These are phyloP conservation scores for Psilocybe mexicana DNA, from an alignment of 1,284 basidiomycete genomes.

Conservation along the genomic window DNA sequence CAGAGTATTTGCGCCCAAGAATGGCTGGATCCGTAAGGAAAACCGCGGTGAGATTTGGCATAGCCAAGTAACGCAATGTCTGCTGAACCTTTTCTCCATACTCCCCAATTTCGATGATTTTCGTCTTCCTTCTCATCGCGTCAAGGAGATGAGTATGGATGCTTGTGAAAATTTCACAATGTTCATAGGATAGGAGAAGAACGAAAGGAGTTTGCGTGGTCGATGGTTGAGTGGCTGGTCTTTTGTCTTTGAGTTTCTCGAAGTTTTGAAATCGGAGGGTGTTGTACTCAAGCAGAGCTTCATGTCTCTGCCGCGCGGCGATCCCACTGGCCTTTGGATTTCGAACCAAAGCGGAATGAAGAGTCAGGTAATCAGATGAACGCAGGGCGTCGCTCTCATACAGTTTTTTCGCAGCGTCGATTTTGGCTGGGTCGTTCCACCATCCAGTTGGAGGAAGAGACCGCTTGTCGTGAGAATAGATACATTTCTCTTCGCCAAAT, in stretches of 20 bases:
- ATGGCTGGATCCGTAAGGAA: slow-evolving; percentile 35
- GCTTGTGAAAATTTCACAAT: slow-evolving; percentile 16
- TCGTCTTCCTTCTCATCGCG: slow-evolving; percentile 21
- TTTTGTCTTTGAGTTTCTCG: neutral
- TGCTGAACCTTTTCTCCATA: slow-evolving; percentile 2
- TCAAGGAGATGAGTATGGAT: slow-evolving; percentile 25
- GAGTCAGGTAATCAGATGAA: neutral
- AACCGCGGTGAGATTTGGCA: slow-evolving; percentile 26
- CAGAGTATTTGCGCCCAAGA: slow-evolving; percentile 18
- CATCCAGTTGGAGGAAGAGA: slow-evolving; percentile 32
- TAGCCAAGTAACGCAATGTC: slow-evolving; percentile 21
- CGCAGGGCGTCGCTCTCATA: neutral
- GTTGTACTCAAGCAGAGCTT: slow-evolving; percentile 7
- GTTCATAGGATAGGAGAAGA: slow-evolving; percentile 30
- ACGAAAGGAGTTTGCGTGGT: slow-evolving; percentile 21
- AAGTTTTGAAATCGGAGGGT: neutral
- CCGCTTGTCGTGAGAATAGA: slow-evolving; percentile 35
- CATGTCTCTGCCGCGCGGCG: slow-evolving; percentile 3
- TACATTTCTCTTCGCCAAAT: slow-evolving; percentile 31
- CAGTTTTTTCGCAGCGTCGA: slow-evolving; percentile 17
- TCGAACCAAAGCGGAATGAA: slow-evolving; percentile 8
- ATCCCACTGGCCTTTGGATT: slow-evolving; percentile 10
- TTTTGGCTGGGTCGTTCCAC: slow-evolving; percentile 30
- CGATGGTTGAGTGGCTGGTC: neutral
- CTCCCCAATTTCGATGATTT: slow-evolving; percentile 21